Evolutionary conservation across 495 filamentous ascomycete genomes (phyloP), one percentile per base, ranked within the genome.

Genomic region (Friedmanniomyces simplex): DNA sequence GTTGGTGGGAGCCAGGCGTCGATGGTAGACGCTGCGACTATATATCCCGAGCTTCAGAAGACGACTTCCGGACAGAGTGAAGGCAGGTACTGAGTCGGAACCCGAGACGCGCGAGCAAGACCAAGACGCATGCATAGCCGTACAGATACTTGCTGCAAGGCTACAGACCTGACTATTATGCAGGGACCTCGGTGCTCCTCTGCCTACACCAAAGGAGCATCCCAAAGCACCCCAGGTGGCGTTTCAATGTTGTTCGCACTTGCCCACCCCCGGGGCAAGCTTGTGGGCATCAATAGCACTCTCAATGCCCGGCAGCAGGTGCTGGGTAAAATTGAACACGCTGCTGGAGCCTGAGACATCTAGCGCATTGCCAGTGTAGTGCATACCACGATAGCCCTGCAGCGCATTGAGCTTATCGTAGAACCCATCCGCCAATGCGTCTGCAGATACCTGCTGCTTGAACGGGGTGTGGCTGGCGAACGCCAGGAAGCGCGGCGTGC

Each of bases 351-450:
- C 43, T n/a, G 24, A 52, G 6, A 52, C 49, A 30, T 37, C 49
- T 21, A 20, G 64, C n/a, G 66, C 68, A 11, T 75, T 76, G 1
- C 79, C 79, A 0, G 78, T 81, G 55, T 75, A 82, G 54, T 63
- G 82, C n/a, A 77, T 81, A 13, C 67, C 63, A 42, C 72, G 53
- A 18, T 70, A 55, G 0, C 79, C 79, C 64, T 84, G 78, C 55
- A 84, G 61, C 13, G 57, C 73, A 59, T 78, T 73, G 49, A 78
- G 58, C 28, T 73, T 59, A 49, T 71, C 61, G 45, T 82, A 78
- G 51, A 79, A 82, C 1, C 79, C 78, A 25, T 25, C 47, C 26
- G 47, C 54, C 22, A 80, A 73, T 0, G 68, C 70, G 16, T 66
- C 67, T 0, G 68, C 64, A n/a, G 66, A 36, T n/a, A 59, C 61